A percentile compares a stretch with the other conserved stretches of the same genome.
Evolutionary conservation across 129 eudicot genomes (phyloP).

Genomic region (Flaveria ramosissima): DNA sequence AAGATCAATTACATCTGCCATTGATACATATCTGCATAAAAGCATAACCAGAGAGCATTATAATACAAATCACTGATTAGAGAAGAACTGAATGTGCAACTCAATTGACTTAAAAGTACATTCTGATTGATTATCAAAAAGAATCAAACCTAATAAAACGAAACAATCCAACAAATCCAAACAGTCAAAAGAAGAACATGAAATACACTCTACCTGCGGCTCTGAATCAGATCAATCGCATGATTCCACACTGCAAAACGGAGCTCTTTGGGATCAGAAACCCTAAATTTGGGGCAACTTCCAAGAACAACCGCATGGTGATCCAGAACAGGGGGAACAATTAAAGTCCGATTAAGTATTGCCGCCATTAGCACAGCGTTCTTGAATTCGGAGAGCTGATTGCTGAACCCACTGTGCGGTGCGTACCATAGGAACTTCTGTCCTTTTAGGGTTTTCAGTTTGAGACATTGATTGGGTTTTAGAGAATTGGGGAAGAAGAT

Average conservation of each 20-base stretch:
- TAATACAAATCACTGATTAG: background rate
- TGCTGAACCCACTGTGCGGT: slow-evolving; percentile 99
- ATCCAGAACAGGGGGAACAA: slow-evolving; percentile 93
- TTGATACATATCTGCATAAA: slow-evolving; percentile 81
- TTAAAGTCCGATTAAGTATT: slow-evolving; percentile 74
- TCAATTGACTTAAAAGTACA: background rate
- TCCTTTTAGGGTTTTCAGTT: slow-evolving; percentile 21
- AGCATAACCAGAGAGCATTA: slow-evolving; percentile 17
- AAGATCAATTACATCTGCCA: slow-evolving; percentile 83
- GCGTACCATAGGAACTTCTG: slow-evolving; percentile 78
- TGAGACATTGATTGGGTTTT: slow-evolving; percentile 17
- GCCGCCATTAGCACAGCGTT: slow-evolving; percentile 71
- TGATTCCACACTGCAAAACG: slow-evolving; percentile 83
- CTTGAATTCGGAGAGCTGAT: slow-evolving; percentile 90
- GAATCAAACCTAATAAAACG: background rate
- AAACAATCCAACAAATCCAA: background rate
- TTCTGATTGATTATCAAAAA: background rate
- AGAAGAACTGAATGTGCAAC: background rate
- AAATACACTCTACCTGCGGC: slow-evolving; percentile 47
- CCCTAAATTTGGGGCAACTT: slow-evolving; percentile 95
- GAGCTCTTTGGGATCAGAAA: slow-evolving; percentile 57
- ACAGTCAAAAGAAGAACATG: background rate
- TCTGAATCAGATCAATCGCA: slow-evolving; percentile 50
- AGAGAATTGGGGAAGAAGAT: slow-evolving; percentile 39
- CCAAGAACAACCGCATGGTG: slow-evolving; percentile 98